Evolutionary conservation across 768 basidiomycete species (phyloP), one percentile per base, ranked within the genome.

Genomic region (Lyophyllum atratum): DNA sequence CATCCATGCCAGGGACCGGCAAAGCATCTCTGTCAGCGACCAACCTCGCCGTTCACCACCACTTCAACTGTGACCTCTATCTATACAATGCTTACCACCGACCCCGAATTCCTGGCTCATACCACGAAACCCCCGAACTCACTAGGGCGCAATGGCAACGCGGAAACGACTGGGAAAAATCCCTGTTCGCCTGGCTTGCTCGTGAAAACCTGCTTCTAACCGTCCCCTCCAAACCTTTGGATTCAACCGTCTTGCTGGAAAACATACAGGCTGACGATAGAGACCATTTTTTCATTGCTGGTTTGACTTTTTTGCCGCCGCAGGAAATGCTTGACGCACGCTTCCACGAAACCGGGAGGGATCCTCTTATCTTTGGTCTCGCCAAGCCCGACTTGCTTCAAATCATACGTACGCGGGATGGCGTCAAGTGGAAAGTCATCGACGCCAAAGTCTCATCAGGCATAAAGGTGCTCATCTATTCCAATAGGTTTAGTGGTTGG

Each of bases 381-480:
- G 77, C 76, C 10, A 81, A 80, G 61, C 81, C 80, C 1, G 81
- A 83, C 61, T 65, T 83, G 1, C 58, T 83, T 33, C 80, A 82
- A 66, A 73, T 82, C 31, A 70, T 59, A 8, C 73, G 76, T 14
- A 66, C 60, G 1, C 53, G 63, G 11, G 61, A 65, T 12, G 71
- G 72, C 14, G 68, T 77, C 24, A 59, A 62, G 25, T 83, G 80
- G 80, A 77, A 72, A 62, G 76, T 82, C 11, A 72, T 83, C 33
- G 81, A 83, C 57, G 80, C 79, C 1, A 83, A 83, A 65, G 74
- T 76, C 0, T 81, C 80, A 12, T 76, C 72, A 59, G 54, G 65
- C 46, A 75, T 81, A 40, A 82, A 82, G 75, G 80, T 81, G 48
- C 25, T 66, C 51, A 24, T 21, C 25, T 33, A 10, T 48, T 10